Conservation (phyloP, 106 monocot species). For the Cymbidium sinense region DNA sequence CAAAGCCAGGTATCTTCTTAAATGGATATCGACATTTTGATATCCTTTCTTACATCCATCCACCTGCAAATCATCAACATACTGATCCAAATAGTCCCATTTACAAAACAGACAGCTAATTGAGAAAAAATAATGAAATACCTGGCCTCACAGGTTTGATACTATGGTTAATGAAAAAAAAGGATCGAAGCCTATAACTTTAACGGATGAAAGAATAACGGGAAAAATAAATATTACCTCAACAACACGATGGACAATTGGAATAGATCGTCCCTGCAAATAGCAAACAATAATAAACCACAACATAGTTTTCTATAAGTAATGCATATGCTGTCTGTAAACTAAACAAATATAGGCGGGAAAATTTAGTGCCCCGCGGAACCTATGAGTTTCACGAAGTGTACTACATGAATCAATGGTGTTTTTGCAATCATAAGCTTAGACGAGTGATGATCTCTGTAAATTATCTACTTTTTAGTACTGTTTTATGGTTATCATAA, state of each 20-base stretch:
- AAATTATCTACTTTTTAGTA: not conserved
- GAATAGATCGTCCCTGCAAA: conserved; percentile 49
- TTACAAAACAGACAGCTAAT: not conserved
- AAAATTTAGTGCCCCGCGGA: not conserved
- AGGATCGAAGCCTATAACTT: not conserved
- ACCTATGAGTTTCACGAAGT: not conserved
- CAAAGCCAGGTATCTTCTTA: not conserved
- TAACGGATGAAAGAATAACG: not conserved
- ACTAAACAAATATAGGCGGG: not conserved
- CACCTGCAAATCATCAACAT: not conserved
- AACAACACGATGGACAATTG: conserved; percentile 64
- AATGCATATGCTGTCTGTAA: not conserved
- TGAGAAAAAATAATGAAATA: not conserved
- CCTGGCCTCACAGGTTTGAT: not conserved
- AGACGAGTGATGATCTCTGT: not conserved
- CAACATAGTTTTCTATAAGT: not conserved
- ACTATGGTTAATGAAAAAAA: not conserved
- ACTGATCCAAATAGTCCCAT: not conserved
- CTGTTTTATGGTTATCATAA: not conserved
- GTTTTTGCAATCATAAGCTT: not conserved
- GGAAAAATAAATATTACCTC: conserved; percentile 23
- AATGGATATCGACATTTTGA: not conserved
- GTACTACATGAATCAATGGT: not conserved
- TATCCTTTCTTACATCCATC: not conserved
- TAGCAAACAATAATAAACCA: not conserved